phyloP scores from a whole-genome alignment of 345 rosid genomes.

The Carallia pectinifolia region DNA sequence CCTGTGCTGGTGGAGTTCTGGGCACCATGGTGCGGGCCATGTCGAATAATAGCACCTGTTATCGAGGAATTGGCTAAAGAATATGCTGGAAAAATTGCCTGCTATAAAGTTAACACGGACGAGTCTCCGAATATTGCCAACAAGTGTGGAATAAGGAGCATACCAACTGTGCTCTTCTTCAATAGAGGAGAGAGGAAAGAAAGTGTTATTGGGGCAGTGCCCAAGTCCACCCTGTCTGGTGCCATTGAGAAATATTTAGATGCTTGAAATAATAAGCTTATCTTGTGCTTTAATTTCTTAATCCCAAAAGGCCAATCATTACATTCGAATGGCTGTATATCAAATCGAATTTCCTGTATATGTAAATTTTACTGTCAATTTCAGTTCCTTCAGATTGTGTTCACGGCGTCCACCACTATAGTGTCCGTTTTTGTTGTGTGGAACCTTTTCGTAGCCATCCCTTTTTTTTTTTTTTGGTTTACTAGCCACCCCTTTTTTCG shows the following conservation, averaged over 20 bases:
- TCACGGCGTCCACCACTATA: too few relatives aligned
- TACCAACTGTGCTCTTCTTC: constrained; percentile 69
- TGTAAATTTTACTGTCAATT: background rate
- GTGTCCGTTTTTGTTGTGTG: too few relatives aligned
- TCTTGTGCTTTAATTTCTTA: background rate
- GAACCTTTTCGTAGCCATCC: too few relatives aligned
- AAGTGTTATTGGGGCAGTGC: constrained; percentile 73
- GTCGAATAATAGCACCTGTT: constrained; percentile 66
- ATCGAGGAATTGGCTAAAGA: constrained; percentile 64
- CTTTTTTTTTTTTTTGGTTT: too few relatives aligned
- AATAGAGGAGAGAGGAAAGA: constrained; percentile 73
- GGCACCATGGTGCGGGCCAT: constrained; percentile 90
- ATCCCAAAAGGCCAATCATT: background rate
- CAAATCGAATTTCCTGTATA: background rate
- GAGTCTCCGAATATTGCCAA: constrained; percentile 63
- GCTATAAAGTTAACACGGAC: constrained; percentile 69
- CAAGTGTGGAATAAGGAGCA: constrained; percentile 63
- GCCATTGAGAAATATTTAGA: constrained; percentile 59
- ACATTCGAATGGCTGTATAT: too few relatives aligned
- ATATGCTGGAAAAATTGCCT: constrained; percentile 55
- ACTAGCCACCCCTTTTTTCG: too few relatives aligned
- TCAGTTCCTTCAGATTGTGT: background rate
- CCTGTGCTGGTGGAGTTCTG: constrained; percentile 77
- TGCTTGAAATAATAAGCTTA: constrained; percentile 15
- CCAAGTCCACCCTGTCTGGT: constrained; percentile 55